Evolutionary conservation across 2,329 filamentous ascomycete species (phyloP), one percentile per base, ranked within the genome.

Genomic region (Decorospora gaudefroyi): DNA sequence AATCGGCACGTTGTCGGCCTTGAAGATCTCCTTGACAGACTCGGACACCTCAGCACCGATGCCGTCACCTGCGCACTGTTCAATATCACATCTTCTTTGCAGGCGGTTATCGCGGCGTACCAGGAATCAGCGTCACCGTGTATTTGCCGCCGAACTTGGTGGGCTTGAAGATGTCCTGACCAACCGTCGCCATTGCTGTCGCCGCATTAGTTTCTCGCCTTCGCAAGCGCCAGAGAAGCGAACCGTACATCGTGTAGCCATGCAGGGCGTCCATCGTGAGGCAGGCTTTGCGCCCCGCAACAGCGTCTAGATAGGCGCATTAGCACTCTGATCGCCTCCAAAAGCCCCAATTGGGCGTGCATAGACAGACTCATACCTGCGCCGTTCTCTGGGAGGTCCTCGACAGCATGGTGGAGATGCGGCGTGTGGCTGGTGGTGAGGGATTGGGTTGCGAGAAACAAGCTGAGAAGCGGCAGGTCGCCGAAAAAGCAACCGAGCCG

Each of bases 61-160:
- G 80, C 93, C 93, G 69, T 99, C 93, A 78, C 83, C 83, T 85
- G 57, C 52, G 39, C 41, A 51, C 18, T 52, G 50, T 62, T 58
- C 46, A 63, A 54, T 57, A 51, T 44, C 37, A 36, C 32, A 30
- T 49, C 31, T 37, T 38, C 23, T 31, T 31, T 37, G 13, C 19
- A 37, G 33, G 49, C 37, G 49, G 51, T 51, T 57, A 55, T 59
- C 52, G 54, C 53, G 45, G 61, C 74, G 62, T 80, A 83, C 92
- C 93, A 74, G 93, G 93, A 73, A 99, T 97, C 69, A 99, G 82
- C 57, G 92, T 96, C 65, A 96, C 92, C 25, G 93, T 99, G 83
- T 97, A 99, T 80, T 97, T 99, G 78, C 92, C 90, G 74, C 93
- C 93, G 75, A 91, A 97, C 82, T 97, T 93, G 78, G 92, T 90